These are phyloP conservation scores for Calonectria pseudoturangicola DNA, from an alignment of 2,329 filamentous ascomycete genomes.

Conservation along the genomic window DNA sequence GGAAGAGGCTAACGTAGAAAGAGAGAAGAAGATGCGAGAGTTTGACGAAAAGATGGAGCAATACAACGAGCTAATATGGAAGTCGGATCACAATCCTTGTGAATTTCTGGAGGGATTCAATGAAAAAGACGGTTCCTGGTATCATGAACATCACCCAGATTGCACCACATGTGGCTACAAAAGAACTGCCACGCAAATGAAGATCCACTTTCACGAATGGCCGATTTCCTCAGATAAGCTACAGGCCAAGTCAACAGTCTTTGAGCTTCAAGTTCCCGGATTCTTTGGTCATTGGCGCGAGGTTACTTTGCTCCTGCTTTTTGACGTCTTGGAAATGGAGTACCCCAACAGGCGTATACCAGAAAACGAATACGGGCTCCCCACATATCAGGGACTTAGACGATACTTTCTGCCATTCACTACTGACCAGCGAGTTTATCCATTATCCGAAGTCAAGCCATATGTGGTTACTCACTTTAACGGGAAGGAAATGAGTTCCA, in stretches of 20 bases:
- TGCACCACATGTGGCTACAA: conserved; percentile 24
- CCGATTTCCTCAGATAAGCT: conserved; percentile 65
- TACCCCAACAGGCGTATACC: conserved; percentile 2
- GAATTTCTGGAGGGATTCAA: rapidly evolving
- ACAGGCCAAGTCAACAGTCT: conserved; percentile 68
- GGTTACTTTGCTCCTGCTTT: conserved; percentile 63
- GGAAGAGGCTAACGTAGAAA: not conserved
- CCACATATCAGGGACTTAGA: not conserved
- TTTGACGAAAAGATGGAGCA: not conserved
- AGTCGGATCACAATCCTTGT: conserved; percentile 61
- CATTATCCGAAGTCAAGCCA: not conserved
- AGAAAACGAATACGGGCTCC: rapidly evolving
- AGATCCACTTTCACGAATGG: conserved; percentile 73
- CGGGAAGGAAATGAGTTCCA: not conserved
- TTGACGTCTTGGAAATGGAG: conserved; percentile 59
- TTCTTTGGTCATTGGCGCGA: conserved; percentile 69
- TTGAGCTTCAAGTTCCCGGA: conserved; percentile 69
- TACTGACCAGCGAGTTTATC: not conserved
- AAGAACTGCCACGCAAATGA: conserved; percentile 59
- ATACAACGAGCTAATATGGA: not conserved
- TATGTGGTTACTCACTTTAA: not conserved
- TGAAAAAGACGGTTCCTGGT: not conserved
- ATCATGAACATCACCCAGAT: not conserved
- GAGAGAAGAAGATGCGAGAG: not conserved
- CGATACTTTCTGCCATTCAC: not conserved